These are phyloP conservation scores for Dactylis glomerata DNA, from an alignment of 176 grass and related monocot genomes.

Conservation along the genomic window DNA sequence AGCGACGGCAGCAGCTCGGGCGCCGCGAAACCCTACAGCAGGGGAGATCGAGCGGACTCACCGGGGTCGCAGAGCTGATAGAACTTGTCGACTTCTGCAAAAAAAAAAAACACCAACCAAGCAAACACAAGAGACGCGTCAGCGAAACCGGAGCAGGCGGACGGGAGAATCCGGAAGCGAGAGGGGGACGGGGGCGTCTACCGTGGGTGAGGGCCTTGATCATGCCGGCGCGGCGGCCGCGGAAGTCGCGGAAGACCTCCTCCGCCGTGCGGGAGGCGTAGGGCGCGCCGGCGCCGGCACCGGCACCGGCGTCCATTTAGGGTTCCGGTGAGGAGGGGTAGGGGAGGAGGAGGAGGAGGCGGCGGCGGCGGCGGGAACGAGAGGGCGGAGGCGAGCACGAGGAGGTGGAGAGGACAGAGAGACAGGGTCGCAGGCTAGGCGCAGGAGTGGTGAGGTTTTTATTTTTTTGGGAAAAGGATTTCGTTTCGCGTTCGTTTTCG, in stretches of 20 bases:
- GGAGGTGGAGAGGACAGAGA: slow-evolving; percentile 20
- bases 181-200: background rate
- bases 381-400: slow-evolving; percentile 11
- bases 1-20: background rate
- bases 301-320: slow-evolving; percentile 56
- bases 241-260: slow-evolving; percentile 94
- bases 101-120: slow-evolving; percentile 23
- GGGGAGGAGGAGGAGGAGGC: slow-evolving; percentile 11
- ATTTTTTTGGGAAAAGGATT: slow-evolving; percentile 30
- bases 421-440: slow-evolving; percentile 25
- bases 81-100: slow-evolving; percentile 93
- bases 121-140: slow-evolving; percentile 3
- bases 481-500: background rate
- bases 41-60: slow-evolving; percentile 57
- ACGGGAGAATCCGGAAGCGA: background rate
- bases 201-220: slow-evolving; percentile 96
- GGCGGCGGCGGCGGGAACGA: slow-evolving; percentile 22
- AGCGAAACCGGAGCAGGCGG: background rate
- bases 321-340: slow-evolving; percentile 39
- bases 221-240: slow-evolving; percentile 83
- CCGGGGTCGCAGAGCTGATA: slow-evolving; percentile 90
- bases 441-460: slow-evolving; percentile 38
- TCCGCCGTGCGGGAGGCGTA: slow-evolving; percentile 74
- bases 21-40: slow-evolving; percentile 23
- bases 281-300: slow-evolving; percentile 42